Percentiles rank a stretch among this genome's conserved stretches.
These are phyloP conservation scores for Pharus latifolius DNA, from an alignment of 176 grass and related monocot species.

Conservation along the genomic window DNA sequence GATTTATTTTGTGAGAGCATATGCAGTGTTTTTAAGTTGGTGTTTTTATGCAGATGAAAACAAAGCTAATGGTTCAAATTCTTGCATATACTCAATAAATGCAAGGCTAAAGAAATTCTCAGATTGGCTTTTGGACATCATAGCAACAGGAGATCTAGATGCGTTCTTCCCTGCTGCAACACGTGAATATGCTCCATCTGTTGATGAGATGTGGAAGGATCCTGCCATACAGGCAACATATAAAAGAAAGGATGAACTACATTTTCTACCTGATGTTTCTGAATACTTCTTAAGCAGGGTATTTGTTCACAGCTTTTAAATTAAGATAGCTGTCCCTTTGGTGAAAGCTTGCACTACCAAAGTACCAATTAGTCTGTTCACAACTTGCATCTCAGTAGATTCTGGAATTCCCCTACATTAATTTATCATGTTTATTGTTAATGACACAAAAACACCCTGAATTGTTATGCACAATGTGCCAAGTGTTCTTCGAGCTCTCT, in stretches of 20 bases:
- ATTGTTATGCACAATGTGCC: not conserved
- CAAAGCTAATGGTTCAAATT: conserved; percentile 34
- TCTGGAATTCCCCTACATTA: not conserved
- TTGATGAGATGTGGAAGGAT: conserved; percentile 93
- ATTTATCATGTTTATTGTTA: not conserved
- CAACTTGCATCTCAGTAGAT: not conserved
- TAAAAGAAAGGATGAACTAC: conserved; percentile 81
- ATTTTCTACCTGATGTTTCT: conserved; percentile 81
- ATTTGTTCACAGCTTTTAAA: conserved; percentile 1
- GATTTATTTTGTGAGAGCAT: not conserved
- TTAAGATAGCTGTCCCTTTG: not conserved
- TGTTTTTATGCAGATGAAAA: conserved; percentile 44
- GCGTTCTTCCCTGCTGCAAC: conserved; percentile 96
- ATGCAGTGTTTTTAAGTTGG: not conserved
- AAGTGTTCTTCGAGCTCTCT: not conserved
- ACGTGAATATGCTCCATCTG: conserved; percentile 87
- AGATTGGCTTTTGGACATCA: conserved; percentile 96
- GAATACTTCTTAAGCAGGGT: conserved; percentile 90
- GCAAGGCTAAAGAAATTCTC: conserved; percentile 88
- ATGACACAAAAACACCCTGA: not conserved
- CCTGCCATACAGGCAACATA: conserved; percentile 81
- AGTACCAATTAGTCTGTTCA: not conserved
- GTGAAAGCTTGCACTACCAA: not conserved
- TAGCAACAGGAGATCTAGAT: conserved; percentile 93
- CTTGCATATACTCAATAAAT: conserved; percentile 86